phyloP scores from a whole-genome alignment of 805 yeast species.

The Lipomyces yamanashiensis region DNA sequence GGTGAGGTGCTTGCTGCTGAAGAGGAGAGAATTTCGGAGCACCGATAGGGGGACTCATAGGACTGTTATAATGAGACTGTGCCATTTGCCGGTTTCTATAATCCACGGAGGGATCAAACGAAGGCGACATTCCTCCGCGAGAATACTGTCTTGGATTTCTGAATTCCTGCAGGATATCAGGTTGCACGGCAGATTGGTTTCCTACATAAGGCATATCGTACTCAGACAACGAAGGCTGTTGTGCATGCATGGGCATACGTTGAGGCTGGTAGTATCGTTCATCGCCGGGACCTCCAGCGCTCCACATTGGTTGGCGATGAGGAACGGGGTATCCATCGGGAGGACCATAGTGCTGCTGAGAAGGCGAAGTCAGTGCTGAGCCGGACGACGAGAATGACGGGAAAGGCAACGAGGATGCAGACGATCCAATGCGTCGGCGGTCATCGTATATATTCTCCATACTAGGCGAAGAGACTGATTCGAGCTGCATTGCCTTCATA shows the following conservation, averaged over 20 bases:
- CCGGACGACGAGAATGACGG: slow-evolving; percentile 19
- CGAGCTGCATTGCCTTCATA: slow-evolving; percentile 18
- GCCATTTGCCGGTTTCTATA: slow-evolving; percentile 19
- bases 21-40: slow-evolving; percentile 2
- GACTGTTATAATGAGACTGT: slow-evolving; percentile 14
- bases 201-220: slow-evolving; percentile 7
- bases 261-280: slow-evolving; percentile 14
- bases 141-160: slow-evolving; percentile 24
- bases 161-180: slow-evolving; percentile 26
- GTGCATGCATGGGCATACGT: slow-evolving; percentile 18
- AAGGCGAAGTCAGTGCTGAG: slow-evolving; percentile 9
- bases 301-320: slow-evolving; percentile 27
- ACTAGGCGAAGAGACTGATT: slow-evolving; percentile 12
- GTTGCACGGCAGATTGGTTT: slow-evolving; percentile 2
- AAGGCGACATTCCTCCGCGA: slow-evolving; percentile 18
- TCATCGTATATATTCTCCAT: slow-evolving; percentile 37
- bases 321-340: slow-evolving; percentile 8
- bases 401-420: slow-evolving; percentile 8
- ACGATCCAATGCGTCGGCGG: slow-evolving; percentile 19
- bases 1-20: slow-evolving; percentile 12
- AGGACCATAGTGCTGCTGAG: slow-evolving; percentile 14
- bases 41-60: slow-evolving; percentile 9
- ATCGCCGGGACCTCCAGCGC: slow-evolving; percentile 1
- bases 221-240: slow-evolving; percentile 11
- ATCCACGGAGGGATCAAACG: slow-evolving; percentile 9